phyloP scores from a whole-genome alignment of 257 asterid species.

The Nicotiana otophora region DNA sequence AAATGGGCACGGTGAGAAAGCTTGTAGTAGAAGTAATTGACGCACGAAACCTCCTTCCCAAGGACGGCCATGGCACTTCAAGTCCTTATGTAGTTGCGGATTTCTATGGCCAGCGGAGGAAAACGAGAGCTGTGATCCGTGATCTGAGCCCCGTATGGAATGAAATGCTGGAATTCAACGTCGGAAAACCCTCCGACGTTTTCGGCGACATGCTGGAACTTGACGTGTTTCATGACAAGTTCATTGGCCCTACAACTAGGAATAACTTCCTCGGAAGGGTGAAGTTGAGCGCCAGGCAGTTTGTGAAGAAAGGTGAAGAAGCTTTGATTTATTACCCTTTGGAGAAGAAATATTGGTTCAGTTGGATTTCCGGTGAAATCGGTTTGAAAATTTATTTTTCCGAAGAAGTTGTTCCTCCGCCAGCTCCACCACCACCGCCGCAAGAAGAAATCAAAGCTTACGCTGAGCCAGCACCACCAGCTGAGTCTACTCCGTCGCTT shows the following conservation, averaged over 20 bases:
- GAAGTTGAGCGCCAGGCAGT: slow-evolving; percentile 53
- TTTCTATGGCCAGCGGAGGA: slow-evolving; percentile 75
- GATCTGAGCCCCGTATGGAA: slow-evolving; percentile 82
- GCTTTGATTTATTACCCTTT: slow-evolving; percentile 73
- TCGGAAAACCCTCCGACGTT: slow-evolving; percentile 52
- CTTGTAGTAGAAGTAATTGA: slow-evolving; percentile 75
- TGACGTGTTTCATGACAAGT: slow-evolving; percentile 56
- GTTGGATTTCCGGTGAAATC: slow-evolving; percentile 78
- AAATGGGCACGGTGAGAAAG: slow-evolving; percentile 47
- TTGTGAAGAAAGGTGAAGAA: slow-evolving; percentile 87
- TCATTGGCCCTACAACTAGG: slow-evolving; percentile 69
- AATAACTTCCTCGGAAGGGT: slow-evolving; percentile 68
- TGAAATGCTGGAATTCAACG: slow-evolving; percentile 58
- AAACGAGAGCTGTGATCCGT: slow-evolving; percentile 53
- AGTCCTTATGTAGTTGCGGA: slow-evolving; percentile 75
- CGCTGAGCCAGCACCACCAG: slow-evolving; percentile 12
- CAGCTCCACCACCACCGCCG: slow-evolving; percentile 31
- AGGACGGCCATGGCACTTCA: slow-evolving; percentile 84
- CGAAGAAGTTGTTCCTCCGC: slow-evolving; percentile 49
- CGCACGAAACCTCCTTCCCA: slow-evolving; percentile 65
- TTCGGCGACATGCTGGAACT: slow-evolving; percentile 73
- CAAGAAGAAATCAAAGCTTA: slow-evolving; percentile 31
- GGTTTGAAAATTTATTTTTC: slow-evolving; percentile 68
- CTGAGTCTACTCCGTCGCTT: slow-evolving; percentile 15
- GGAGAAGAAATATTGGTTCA: slow-evolving; percentile 54